Conservation (phyloP, 2,329 filamentous ascomycete genomes). For the Teratosphaeria destructans region DNA sequence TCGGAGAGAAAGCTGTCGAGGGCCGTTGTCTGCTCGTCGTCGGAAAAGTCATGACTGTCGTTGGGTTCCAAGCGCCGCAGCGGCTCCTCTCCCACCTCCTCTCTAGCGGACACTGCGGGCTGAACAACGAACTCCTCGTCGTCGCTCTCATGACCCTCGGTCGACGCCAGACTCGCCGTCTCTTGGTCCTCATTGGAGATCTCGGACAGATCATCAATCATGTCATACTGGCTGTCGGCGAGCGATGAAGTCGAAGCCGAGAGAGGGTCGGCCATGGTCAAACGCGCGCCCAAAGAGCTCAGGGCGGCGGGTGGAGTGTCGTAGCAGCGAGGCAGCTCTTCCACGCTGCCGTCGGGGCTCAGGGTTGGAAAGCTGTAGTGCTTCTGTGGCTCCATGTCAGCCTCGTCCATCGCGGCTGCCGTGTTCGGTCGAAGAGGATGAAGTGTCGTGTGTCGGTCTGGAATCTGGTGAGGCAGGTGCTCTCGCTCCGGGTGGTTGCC, state of each 20-base stretch:
- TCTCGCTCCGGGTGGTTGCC: neutral
- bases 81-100: neutral
- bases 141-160: constrained; percentile 8
- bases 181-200: constrained; percentile 22
- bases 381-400: neutral
- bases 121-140: constrained; percentile 7
- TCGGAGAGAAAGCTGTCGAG: constrained; percentile 21
- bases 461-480: neutral
- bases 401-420: neutral
- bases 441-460: neutral
- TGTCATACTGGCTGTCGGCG: constrained; percentile 21
- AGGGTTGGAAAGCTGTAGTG: constrained; percentile 19
- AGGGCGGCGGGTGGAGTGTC: constrained; percentile 22
- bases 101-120: constrained; percentile 7
- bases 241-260: constrained; percentile 11
- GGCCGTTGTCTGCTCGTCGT: constrained; percentile 6
- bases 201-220: constrained; percentile 22
- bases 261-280: constrained; percentile 12
- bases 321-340: constrained; percentile 11
- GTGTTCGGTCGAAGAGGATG: neutral
- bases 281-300: constrained; percentile 15
- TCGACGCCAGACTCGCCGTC: constrained; percentile 22
- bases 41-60: neutral
- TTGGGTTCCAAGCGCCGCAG: neutral
- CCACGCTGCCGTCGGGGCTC: constrained; percentile 19